Conservation (phyloP, 2,329 filamentous ascomycete species). For the Aspergillus terreus region DNA sequence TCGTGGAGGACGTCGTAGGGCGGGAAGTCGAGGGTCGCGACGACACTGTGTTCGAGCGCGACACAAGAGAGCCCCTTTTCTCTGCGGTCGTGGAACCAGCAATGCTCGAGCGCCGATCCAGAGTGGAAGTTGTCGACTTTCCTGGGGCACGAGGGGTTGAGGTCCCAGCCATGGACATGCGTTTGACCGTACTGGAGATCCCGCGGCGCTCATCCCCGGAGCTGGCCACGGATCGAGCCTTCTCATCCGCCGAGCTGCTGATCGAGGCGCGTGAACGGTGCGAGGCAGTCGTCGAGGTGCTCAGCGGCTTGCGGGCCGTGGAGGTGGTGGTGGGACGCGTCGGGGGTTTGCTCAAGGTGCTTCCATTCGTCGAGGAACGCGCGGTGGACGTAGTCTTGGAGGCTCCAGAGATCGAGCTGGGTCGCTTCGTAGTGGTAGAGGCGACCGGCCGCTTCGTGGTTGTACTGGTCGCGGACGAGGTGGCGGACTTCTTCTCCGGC, state of each 20-base stretch:
- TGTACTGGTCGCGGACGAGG: constrained; percentile 15
- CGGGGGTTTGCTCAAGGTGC: constrained; percentile 43
- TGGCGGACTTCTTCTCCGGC: constrained; percentile 27
- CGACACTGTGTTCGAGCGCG: constrained; percentile 19
- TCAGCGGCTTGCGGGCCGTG: constrained; percentile 33
- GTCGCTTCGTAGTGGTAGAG: constrained; percentile 33
- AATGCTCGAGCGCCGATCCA: constrained; percentile 38
- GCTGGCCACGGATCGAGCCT: constrained; percentile 37
- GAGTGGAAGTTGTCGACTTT: constrained; percentile 25
- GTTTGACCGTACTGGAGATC: constrained; percentile 42
- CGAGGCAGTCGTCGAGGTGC: constrained; percentile 33
- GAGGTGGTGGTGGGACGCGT: constrained; percentile 37
- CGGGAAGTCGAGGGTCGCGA: constrained; percentile 22
- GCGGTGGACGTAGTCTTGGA: constrained; percentile 25
- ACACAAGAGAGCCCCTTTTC: constrained; percentile 20
- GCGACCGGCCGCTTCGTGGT: constrained; percentile 32
- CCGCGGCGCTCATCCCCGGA: constrained; percentile 44
- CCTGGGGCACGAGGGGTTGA: constrained; percentile 32
- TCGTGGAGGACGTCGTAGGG: constrained; percentile 21
- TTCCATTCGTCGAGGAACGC: constrained; percentile 29
- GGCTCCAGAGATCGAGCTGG: constrained; percentile 31
- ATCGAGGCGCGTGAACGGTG: constrained; percentile 41
- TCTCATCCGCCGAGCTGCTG: constrained; percentile 44
- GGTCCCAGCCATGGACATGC: constrained; percentile 42
- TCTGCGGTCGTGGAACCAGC: constrained; percentile 32